Evolutionary conservation across 129 eudicot genomes (phyloP).

Genomic region (Flaveria robusta): DNA sequence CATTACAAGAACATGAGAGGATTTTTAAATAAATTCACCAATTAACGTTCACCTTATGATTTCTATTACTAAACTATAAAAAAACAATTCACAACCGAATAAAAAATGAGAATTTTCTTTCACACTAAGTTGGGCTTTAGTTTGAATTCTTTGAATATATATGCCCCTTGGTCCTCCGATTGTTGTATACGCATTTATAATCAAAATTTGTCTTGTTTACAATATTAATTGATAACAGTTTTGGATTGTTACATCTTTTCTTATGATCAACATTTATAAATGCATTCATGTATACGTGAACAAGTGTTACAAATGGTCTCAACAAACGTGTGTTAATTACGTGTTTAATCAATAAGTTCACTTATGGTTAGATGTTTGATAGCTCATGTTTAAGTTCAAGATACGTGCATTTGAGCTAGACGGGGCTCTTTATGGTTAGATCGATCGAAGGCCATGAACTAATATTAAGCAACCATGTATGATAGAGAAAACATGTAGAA

Average conservation of each 20-base stretch:
- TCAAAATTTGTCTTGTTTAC: neutral
- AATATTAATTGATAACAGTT: neutral
- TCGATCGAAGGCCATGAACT: neutral
- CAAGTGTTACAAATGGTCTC: no score
- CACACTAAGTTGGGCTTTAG: no score
- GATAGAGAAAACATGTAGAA: neutral
- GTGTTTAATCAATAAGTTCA: neutral
- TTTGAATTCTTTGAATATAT: no score
- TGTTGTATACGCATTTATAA: slow-evolving; percentile 30
- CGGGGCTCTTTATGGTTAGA: neutral
- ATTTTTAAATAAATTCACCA: no score
- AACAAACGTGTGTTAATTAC: no score
- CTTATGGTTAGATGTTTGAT: neutral
- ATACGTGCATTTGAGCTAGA: neutral
- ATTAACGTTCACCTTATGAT: no score
- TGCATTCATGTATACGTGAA: no score
- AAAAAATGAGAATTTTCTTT: no score
- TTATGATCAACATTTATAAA: neutral
- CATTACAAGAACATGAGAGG: no score
- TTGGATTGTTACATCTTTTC: neutral
- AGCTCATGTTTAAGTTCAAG: neutral
- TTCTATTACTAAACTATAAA: no score
- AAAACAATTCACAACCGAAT: no score
- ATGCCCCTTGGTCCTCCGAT: slow-evolving; percentile 25
- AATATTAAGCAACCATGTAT: neutral